Percentiles rank a stretch among this genome's conserved stretches.
Evolutionary conservation across 208 protist species (phyloP).

Genomic region (Trypanosoma melophagium): DNA sequence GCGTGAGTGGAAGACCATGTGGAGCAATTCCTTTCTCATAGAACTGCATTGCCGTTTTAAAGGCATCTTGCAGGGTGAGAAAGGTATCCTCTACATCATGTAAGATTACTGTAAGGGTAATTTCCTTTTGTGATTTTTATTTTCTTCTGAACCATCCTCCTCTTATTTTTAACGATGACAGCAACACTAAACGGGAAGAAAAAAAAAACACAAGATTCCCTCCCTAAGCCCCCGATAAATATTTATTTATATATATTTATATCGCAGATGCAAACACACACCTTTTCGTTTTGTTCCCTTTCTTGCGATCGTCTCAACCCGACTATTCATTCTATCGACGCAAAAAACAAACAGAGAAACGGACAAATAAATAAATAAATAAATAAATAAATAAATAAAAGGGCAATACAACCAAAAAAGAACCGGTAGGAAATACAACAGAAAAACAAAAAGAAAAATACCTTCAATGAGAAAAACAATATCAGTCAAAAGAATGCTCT

Average conservation of each 20-base stretch:
- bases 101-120: background rate
- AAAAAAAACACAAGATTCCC: no score
- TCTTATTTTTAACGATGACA: background rate
- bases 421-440: background rate
- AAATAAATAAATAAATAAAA: background rate
- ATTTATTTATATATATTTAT: no score
- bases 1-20: conserved; percentile 22
- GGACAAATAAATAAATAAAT: background rate
- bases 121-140: background rate
- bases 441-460: background rate
- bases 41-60: conserved; percentile 17
- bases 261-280: no score
- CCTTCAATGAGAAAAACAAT: background rate
- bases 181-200: no score
- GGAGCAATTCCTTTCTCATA: conserved; percentile 9
- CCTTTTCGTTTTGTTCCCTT: no score
- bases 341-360: background rate
- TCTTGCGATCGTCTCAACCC: no score
- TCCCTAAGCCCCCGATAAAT: no score
- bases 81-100: conserved; percentile 22
- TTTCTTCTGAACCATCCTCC: background rate
- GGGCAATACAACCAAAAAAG: conserved; percentile 6
- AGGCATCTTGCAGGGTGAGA: conserved; percentile 12
- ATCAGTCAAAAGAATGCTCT: background rate
- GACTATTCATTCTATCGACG: no score